These are phyloP conservation scores for Penicillium parvum DNA, from an alignment of 495 filamentous ascomycete species.

Conservation along the genomic window DNA sequence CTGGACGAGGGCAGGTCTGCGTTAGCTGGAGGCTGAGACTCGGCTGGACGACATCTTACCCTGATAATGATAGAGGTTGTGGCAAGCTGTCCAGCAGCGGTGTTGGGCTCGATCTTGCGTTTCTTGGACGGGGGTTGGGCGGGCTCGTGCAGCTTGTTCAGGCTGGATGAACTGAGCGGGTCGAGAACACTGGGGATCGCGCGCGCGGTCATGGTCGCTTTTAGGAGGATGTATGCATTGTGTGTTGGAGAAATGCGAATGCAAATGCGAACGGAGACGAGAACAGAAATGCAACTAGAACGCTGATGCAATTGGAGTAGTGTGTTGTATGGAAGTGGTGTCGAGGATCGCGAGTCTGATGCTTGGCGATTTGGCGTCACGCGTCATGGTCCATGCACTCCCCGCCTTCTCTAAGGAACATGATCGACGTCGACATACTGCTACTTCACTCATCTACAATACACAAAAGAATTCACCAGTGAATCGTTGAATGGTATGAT, in stretches of 20 bases:
- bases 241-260: conserved; percentile 6
- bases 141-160: conserved; percentile 31
- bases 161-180: conserved; percentile 28
- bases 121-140: conserved; percentile 28
- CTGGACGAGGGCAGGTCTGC: conserved; percentile 31
- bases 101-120: conserved; percentile 27
- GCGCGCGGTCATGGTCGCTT: conserved; percentile 38
- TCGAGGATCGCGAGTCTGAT: conserved; percentile 9
- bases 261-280: no score
- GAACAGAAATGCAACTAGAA: not conserved
- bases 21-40: conserved; percentile 2
- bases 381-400: conserved; percentile 26
- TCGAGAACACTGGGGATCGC: conserved; percentile 29
- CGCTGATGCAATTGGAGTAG: conserved; percentile 16
- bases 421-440: not conserved
- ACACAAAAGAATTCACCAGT: not conserved
- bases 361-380: conserved; percentile 30
- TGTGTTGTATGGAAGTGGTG: conserved; percentile 5
- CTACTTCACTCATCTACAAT: no score
- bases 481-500: conserved; percentile 15
- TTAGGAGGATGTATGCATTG: conserved; percentile 17
- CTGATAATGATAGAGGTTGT: conserved; percentile 31
- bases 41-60: conserved; percentile 13
- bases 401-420: not conserved
- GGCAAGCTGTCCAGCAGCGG: conserved; percentile 21